A percentile compares a stretch with the other conserved stretches of the same genome.
phyloP scores from a whole-genome alignment of 768 basidiomycete genomes.

The Tricholoma flavovirens region DNA sequence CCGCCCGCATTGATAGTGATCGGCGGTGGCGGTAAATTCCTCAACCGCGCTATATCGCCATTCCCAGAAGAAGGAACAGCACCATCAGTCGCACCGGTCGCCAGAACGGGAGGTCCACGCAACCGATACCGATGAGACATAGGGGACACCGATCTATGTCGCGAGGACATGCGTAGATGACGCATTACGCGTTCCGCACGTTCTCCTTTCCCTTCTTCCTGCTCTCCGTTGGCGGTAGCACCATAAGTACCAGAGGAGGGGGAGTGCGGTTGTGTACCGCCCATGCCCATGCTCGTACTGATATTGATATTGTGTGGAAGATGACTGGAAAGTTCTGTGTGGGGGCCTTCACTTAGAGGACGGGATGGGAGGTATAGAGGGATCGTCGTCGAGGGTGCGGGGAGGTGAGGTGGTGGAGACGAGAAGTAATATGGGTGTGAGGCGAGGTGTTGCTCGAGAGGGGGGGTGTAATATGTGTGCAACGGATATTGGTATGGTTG shows the following conservation, averaged over 20 bases:
- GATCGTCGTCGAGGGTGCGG: conserved; percentile 5
- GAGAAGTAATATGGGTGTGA: conserved; percentile 31
- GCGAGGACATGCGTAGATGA: conserved; percentile 51
- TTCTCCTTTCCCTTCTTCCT: conserved; percentile 57
- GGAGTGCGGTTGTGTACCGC: conserved; percentile 8
- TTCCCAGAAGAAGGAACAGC: neutral
- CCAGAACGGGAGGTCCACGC: conserved; percentile 25
- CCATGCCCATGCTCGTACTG: conserved; percentile 15
- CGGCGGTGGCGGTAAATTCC: conserved; percentile 2
- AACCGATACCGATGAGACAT: conserved; percentile 52
- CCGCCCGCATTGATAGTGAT: neutral
- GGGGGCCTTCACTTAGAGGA: conserved; percentile 8
- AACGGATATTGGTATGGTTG: conserved; percentile 21
- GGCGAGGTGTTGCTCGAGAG: conserved; percentile 8
- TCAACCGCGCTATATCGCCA: neutral
- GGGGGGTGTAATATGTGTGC: conserved; percentile 21
- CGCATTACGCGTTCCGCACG: conserved; percentile 53
- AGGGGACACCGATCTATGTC: conserved; percentile 59
- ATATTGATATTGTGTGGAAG: neutral
- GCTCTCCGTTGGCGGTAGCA: conserved; percentile 12
- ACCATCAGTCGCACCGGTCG: too few relatives aligned
- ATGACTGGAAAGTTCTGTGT: neutral
- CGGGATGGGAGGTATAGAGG: conserved; percentile 9
- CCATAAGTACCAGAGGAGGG: neutral
- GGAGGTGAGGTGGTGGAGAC: conserved; percentile 14